phyloP scores from a whole-genome alignment of 805 yeast genomes.

The Suhomyces sp. region DNA sequence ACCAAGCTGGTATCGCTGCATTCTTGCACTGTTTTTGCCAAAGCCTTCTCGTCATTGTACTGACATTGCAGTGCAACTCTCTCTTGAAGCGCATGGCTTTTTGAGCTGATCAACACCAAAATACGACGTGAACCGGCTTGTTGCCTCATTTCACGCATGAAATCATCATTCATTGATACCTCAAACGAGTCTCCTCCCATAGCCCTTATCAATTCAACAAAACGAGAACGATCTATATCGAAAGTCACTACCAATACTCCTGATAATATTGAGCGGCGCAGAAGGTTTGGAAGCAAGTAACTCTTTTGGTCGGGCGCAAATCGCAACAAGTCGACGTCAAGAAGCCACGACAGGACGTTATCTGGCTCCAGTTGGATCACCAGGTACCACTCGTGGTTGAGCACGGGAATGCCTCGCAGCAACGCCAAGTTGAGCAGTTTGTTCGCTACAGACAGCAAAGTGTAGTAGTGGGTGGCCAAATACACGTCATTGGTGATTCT shows the following conservation, averaged over 20 bases:
- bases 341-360: slow-evolving; percentile 21
- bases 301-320: slow-evolving; percentile 13
- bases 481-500: slow-evolving; percentile 15
- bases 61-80: not conserved
- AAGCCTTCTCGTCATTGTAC: slow-evolving; percentile 3
- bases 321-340: slow-evolving; percentile 10
- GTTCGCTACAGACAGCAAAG: slow-evolving; percentile 12
- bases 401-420: slow-evolving; percentile 28
- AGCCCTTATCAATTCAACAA: slow-evolving; percentile 14
- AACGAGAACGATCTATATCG: slow-evolving; percentile 1
- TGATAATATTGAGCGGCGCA: slow-evolving; percentile 15
- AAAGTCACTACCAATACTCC: slow-evolving; percentile 6
- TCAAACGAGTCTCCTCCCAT: slow-evolving; percentile 11
- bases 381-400: slow-evolving; percentile 24
- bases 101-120: not conserved
- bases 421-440: slow-evolving; percentile 21
- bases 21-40: slow-evolving; percentile 8
- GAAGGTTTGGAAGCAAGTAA: slow-evolving; percentile 12
- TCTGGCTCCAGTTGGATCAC: slow-evolving; percentile 10
- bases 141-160: not conserved
- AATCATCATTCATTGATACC: not conserved
- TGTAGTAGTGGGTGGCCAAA: slow-evolving; percentile 23
- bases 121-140: not conserved
- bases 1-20: slow-evolving; percentile 4
- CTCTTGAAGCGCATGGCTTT: slow-evolving; percentile 1